Conservation (phyloP, 176 grass and related monocot genomes). For the Raddia distichophylla region DNA sequence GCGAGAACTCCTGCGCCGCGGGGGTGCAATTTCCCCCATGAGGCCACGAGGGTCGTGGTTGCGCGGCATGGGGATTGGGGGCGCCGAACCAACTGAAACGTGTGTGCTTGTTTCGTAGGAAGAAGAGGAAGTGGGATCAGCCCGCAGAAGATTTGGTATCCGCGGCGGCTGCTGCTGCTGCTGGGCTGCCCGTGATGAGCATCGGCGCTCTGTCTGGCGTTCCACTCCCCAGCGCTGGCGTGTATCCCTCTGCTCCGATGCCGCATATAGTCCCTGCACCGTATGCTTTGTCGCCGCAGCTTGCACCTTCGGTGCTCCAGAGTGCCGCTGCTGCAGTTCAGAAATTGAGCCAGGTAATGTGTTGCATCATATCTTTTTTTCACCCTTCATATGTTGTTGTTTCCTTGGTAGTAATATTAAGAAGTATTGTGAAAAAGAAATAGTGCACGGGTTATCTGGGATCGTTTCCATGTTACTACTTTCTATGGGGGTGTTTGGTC, state of each 20-base stretch:
- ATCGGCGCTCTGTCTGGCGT: conserved; percentile 48
- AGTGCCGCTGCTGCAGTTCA: conserved; percentile 58
- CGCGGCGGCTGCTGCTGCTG: conserved; percentile 48
- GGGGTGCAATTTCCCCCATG: neutral
- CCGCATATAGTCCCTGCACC: conserved; percentile 31
- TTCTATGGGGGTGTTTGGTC: neutral
- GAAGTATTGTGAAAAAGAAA: neutral
- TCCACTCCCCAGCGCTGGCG: conserved; percentile 31
- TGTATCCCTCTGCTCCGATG: conserved; percentile 33
- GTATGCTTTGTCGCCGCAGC: conserved; percentile 40
- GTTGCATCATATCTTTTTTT: neutral
- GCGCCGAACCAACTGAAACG: conserved; percentile 29
- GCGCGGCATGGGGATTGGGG: neutral
- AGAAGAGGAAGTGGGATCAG: conserved; percentile 98
- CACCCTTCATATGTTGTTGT: neutral
- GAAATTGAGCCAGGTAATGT: conserved; percentile 67
- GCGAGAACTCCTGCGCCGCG: neutral
- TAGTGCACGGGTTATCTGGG: conserved; percentile 6
- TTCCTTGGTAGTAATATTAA: neutral
- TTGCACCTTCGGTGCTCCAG: conserved; percentile 46
- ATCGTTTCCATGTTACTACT: neutral
- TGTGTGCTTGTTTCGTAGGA: conserved; percentile 49
- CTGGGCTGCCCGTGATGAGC: conserved; percentile 51
- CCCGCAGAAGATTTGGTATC: conserved; percentile 71
- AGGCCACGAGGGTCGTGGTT: neutral